Percentiles rank a stretch among this genome's conserved stretches.
Evolutionary conservation across 179 eudicot species (phyloP).

Genomic region (Drosera spatulata): DNA sequence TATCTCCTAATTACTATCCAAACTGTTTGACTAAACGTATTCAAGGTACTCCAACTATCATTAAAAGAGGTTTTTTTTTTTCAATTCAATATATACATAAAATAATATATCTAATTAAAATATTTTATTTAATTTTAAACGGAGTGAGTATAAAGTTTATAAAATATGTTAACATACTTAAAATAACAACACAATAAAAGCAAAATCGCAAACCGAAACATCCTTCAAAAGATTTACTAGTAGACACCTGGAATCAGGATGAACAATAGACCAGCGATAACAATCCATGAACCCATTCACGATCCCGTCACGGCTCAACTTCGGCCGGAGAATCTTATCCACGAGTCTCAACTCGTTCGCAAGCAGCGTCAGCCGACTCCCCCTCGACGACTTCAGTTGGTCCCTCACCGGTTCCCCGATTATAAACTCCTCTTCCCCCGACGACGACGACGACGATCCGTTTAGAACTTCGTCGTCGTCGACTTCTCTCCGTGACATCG

Average conservation of each 20-base stretch:
- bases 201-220: too few relatives aligned
- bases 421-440: constrained; percentile 12
- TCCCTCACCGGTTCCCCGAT: constrained; percentile 31
- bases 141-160: too few relatives aligned
- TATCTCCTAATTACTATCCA: too few relatives aligned
- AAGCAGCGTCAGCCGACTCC: constrained; percentile 30
- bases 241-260: constrained; percentile 56
- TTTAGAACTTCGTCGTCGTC: constrained; percentile 14
- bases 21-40: too few relatives aligned
- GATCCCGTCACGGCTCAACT: constrained; percentile 27
- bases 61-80: too few relatives aligned
- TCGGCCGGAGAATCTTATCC: constrained; percentile 4
- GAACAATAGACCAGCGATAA: constrained; percentile 31
- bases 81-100: too few relatives aligned
- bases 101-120: too few relatives aligned
- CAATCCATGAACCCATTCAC: constrained; percentile 33
- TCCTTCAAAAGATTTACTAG: too few relatives aligned
- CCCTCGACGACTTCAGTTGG: constrained; percentile 31
- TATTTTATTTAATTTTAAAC: too few relatives aligned
- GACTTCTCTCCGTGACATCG: constrained; percentile 8
- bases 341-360: constrained; percentile 30
- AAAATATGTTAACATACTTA: too few relatives aligned
- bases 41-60: too few relatives aligned
- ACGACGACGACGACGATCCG: constrained; percentile 6
- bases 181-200: too few relatives aligned